These are phyloP conservation scores for Climacium dendroides DNA, from an alignment of 225 moss, liverwort and hornwort genomes.

Conservation along the genomic window DNA sequence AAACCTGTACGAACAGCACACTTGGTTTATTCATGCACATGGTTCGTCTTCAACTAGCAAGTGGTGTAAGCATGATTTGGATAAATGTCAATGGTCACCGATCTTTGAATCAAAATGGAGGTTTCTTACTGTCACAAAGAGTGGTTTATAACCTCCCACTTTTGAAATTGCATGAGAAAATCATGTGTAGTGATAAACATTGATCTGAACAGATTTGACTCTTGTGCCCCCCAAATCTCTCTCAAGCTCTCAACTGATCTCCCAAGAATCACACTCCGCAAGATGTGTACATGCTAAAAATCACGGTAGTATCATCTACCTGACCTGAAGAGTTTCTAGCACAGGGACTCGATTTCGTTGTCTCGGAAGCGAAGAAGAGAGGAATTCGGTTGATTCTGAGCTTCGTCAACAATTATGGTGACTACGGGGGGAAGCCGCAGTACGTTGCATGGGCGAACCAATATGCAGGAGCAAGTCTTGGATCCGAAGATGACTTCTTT, in stretches of 20 bases:
- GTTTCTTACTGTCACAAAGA: neutral
- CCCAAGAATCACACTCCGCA: neutral
- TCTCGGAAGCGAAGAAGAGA: conserved; percentile 28
- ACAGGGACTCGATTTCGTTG: conserved; percentile 47
- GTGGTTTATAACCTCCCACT: neutral
- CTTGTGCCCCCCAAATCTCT: neutral
- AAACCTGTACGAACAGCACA: neutral
- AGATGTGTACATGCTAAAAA: neutral
- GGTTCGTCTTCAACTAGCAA: neutral
- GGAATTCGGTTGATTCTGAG: conserved; percentile 41
- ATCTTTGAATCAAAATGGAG: neutral
- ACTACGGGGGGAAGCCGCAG: conserved; percentile 43
- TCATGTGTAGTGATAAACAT: neutral
- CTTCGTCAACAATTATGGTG: conserved; percentile 35
- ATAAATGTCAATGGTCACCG: neutral
- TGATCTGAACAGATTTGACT: neutral
- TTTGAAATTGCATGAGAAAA: neutral
- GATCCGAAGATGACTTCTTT: conserved; percentile 39
- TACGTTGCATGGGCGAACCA: conserved; percentile 53
- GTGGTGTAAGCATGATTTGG: neutral
- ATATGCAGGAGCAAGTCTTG: conserved; percentile 9
- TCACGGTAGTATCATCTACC: neutral
- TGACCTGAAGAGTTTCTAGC: neutral
- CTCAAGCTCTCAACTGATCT: neutral
- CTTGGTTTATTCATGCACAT: neutral